Percentiles rank a stretch among this genome's conserved stretches.
phyloP scores from a whole-genome alignment of 2,329 filamentous ascomycete genomes.

The Diaporthe caulivora region DNA sequence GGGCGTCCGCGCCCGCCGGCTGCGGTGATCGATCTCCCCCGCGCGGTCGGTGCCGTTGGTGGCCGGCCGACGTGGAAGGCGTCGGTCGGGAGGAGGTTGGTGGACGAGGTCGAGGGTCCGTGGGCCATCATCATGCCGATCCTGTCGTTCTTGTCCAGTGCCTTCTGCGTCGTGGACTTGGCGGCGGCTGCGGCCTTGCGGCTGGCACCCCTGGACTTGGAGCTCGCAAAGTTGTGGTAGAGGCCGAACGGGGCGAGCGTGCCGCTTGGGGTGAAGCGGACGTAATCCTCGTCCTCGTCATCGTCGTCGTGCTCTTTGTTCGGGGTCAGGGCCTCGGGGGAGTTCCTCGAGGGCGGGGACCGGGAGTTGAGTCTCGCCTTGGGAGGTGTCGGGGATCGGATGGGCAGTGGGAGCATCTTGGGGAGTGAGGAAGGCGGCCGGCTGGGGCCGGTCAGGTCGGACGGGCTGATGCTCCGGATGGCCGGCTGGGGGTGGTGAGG shows the following conservation, averaged over 20 bases:
- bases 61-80: conserved; percentile 32
- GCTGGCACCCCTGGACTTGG: conserved; percentile 32
- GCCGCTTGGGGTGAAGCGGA: conserved; percentile 48
- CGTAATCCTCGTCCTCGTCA: conserved; percentile 63
- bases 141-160: conserved; percentile 32
- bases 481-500: conserved; percentile 57
- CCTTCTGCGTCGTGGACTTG: conserved; percentile 33
- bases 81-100: conserved; percentile 48
- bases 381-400: conserved; percentile 51
- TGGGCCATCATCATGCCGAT: conserved; percentile 38
- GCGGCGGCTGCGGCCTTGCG: conserved; percentile 40
- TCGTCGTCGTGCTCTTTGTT: conserved; percentile 48
- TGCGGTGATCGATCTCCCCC: conserved; percentile 47
- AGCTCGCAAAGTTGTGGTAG: conserved; percentile 34
- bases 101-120: conserved; percentile 35
- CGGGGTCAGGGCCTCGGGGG: conserved; percentile 57
- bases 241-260: conserved; percentile 48
- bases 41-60: conserved; percentile 36
- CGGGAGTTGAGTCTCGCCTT: conserved; percentile 53
- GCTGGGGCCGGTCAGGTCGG: conserved; percentile 64
- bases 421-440: conserved; percentile 57
- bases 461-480: conserved; percentile 69
- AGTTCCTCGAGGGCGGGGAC: conserved; percentile 51
- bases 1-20: conserved; percentile 47
- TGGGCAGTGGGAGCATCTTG: conserved; percentile 1